Conservation (phyloP, 2,329 filamentous ascomycete genomes). For the Sarocladiaceae sp. region DNA sequence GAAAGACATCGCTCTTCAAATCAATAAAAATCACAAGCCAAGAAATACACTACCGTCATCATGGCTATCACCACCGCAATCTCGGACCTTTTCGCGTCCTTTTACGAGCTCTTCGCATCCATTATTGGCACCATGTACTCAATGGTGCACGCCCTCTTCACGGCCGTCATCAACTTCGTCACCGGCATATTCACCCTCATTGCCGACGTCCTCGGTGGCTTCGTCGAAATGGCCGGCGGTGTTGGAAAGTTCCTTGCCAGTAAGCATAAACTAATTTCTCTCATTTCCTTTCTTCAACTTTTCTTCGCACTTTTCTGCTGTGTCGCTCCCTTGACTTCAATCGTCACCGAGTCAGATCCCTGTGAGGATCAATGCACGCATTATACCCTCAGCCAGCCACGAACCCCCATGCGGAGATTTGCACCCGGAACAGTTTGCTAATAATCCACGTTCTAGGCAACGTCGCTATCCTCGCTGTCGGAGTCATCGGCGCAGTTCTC, state of each 20-base stretch:
- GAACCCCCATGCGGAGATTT: no score
- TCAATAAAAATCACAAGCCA: neutral
- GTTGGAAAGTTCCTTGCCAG: slow-evolving; percentile 34
- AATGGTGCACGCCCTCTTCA: slow-evolving; percentile 28
- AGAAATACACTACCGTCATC: slow-evolving; percentile 14
- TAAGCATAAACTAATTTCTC: slow-evolving; percentile 24
- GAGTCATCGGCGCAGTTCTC: slow-evolving; percentile 26
- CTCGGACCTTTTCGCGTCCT: slow-evolving; percentile 33
- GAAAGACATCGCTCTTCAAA: neutral
- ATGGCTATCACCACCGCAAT: slow-evolving; percentile 33
- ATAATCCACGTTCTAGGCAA: slow-evolving; percentile 24
- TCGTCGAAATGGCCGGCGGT: slow-evolving; percentile 32
- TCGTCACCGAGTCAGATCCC: no score
- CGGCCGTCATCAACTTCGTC: slow-evolving; percentile 30
- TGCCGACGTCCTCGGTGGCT: slow-evolving; percentile 29
- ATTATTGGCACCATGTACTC: slow-evolving; percentile 29
- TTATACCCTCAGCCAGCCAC: neutral
- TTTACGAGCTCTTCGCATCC: slow-evolving; percentile 36
- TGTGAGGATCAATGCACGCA: no score
- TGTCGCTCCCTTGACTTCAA: no score
- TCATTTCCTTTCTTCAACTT: neutral
- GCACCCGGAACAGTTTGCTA: no score
- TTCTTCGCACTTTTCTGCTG: no score
- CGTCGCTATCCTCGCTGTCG: slow-evolving; percentile 28
- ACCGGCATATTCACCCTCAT: slow-evolving; percentile 30